Conservation (phyloP, 75 land plant species). For the Ceratopteris richardii region DNA sequence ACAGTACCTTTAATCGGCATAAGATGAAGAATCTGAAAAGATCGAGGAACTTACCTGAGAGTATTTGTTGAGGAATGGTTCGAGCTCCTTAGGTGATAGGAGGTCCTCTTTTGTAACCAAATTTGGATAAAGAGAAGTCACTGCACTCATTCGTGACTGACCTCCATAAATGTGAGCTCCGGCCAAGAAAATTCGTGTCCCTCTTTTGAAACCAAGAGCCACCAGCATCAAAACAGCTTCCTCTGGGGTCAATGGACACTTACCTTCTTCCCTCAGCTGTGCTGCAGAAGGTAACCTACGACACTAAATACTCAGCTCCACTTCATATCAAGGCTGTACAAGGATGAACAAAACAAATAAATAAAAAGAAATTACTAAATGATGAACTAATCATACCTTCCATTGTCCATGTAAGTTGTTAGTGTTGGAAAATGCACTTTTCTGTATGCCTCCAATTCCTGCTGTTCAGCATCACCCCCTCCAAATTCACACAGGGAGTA, state of each 20-base stretch:
- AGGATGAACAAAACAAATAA: neutral
- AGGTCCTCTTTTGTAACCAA: conserved; percentile 88
- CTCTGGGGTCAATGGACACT: conserved; percentile 91
- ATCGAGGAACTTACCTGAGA: conserved; percentile 80
- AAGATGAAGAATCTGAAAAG: neutral
- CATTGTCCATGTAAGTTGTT: conserved; percentile 31
- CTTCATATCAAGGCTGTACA: neutral
- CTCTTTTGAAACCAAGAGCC: conserved; percentile 90
- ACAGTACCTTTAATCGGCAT: neutral
- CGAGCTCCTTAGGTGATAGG: conserved; percentile 64
- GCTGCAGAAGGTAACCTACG: conserved; percentile 64
- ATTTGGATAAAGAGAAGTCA: conserved; percentile 74
- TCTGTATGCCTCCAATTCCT: conserved; percentile 71
- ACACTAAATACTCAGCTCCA: neutral
- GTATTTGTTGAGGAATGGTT: conserved; percentile 68
- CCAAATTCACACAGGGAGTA: conserved; percentile 96
- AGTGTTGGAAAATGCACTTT: conserved; percentile 74
- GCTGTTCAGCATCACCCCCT: conserved; percentile 72
- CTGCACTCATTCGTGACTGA: conserved; percentile 55
- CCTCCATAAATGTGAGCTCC: conserved; percentile 93
- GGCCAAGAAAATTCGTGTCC: conserved; percentile 73
- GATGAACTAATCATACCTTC: conserved; percentile 42
- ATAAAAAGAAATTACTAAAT: no score
- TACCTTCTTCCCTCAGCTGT: conserved; percentile 52
- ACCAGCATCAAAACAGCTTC: conserved; percentile 90